Evolutionary conservation across 2,329 filamentous ascomycete genomes (phyloP), one percentile per base, ranked within the genome.

Genomic region (Xenoacremonium recifei): DNA sequence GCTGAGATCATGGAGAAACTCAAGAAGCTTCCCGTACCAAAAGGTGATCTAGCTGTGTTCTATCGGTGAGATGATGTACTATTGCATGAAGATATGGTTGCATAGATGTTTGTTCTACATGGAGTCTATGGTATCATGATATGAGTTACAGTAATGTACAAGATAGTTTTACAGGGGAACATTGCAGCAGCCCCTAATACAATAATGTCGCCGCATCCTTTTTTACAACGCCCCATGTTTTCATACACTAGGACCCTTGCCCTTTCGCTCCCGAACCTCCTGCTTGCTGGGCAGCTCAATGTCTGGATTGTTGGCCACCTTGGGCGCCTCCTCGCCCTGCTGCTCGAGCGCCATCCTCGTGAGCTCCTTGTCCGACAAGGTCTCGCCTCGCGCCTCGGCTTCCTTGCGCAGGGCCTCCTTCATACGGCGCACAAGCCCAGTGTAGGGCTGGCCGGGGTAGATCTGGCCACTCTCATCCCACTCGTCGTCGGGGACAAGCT

Each of bases 1-100:
- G 75, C 73, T 44, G 82, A 87, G 57, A 82, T 91, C 13, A 74
- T 89, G 67, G 80, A 81, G 27, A 81, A 77, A 61, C 65, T 93
- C 35, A 82, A 80, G 63, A 74, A 69, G 25, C 68, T 84, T 21
- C 72, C 71, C 3, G 66, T 73, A 18, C 71, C 75, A 6, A 68
- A 69, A 45, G 75, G 72, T 5, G 80, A 81, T 45, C 49, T 80
- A 48, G 73, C 72, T 0, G 68, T 82, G 6, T 65, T 82, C 34
- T 79, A 81, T 54, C 67, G 71, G 40, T 80, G 61, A 15, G 29
- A 31, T 31, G 29, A 6, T 31, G 29, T 7, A 31, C n/a, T 31
- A 15, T 27, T 11, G 29, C 17, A 31, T 15, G 17, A 6, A 31
- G n/a, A 31, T 31, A 34, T 19, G 35, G 48, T 39, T 48, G 34